A percentile compares a stretch with the other conserved stretches of the same genome.
Evolutionary conservation across 2,329 filamentous ascomycete genomes (phyloP).

Genomic region (Rhinocladiella mackenziei): DNA sequence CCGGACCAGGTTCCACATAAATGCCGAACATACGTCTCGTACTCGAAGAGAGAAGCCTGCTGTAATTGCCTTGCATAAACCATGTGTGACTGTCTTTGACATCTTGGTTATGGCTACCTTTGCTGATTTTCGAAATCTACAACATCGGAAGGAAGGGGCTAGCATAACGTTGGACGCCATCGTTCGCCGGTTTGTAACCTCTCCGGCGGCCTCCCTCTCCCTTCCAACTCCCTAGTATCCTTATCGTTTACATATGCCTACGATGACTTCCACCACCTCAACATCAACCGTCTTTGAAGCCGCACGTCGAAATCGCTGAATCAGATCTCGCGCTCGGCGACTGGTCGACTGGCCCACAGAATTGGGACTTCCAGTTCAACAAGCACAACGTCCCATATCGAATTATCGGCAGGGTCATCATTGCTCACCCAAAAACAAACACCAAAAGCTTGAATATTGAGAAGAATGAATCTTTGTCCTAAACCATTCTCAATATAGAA

Average conservation of each 20-base stretch:
- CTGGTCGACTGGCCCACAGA: not conserved
- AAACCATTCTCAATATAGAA: too few species aligned
- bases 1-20: too few species aligned
- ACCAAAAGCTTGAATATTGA: too few species aligned
- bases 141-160: not conserved
- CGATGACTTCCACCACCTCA: not conserved
- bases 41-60: too few species aligned
- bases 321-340: not conserved
- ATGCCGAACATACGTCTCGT: too few species aligned
- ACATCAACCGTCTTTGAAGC: not conserved
- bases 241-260: not conserved
- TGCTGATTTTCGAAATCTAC: not conserved
- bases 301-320: slow-evolving; percentile 1
- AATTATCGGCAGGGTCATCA: too few species aligned
- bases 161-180: too few species aligned
- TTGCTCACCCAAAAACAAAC: too few species aligned
- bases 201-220: not conserved
- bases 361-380: too few species aligned
- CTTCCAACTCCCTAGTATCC: not conserved
- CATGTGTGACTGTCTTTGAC: not conserved
- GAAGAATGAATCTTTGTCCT: too few species aligned
- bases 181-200: not conserved
- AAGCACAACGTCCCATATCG: too few species aligned
- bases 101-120: not conserved
- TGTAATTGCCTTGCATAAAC: too few species aligned